phyloP scores from a whole-genome alignment of 352 stramenopile genomes.

The Peronospora belbahrii region DNA sequence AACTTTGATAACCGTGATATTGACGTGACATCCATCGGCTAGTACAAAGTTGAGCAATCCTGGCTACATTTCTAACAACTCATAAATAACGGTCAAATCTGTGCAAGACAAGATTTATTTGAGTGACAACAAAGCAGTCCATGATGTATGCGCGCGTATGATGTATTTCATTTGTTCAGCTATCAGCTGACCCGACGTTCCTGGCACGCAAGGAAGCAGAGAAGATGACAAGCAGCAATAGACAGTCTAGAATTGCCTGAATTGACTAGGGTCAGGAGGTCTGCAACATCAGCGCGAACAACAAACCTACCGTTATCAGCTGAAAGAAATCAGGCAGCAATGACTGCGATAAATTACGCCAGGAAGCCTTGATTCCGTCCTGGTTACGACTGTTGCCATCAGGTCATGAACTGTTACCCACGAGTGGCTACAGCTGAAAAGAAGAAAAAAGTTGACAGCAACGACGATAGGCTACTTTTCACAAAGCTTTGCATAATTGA shows the following conservation, averaged over 20 bases:
- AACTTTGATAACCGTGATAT: too few relatives aligned
- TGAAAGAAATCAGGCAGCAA: constrained; percentile 38
- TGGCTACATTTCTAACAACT: too few relatives aligned
- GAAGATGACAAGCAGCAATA: constrained; percentile 50
- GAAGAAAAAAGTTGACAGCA: constrained; percentile 13
- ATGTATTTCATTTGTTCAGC: constrained; percentile 54
- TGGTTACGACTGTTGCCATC: constrained; percentile 33
- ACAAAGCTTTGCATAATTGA: constrained; percentile 47
- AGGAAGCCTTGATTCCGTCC: constrained; percentile 8
- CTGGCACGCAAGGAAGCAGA: constrained; percentile 71
- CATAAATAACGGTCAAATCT: too few relatives aligned
- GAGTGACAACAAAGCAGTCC: constrained; percentile 35
- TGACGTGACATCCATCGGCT: too few relatives aligned
- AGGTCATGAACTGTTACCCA: not conserved
- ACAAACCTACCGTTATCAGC: constrained; percentile 11
- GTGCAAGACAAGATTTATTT: too few relatives aligned
- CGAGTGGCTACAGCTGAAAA: not conserved
- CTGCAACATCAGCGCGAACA: constrained; percentile 13
- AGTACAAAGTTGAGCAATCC: too few relatives aligned
- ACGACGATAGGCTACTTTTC: constrained; percentile 44
- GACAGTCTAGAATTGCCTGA: constrained; percentile 34
- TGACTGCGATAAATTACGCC: constrained; percentile 31
- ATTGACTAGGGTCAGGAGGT: constrained; percentile 25
- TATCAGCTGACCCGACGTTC: constrained; percentile 54
- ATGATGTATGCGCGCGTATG: constrained; percentile 82